Evolutionary conservation across 345 rosid species (phyloP).

Genomic region (Jatropha curcas): DNA sequence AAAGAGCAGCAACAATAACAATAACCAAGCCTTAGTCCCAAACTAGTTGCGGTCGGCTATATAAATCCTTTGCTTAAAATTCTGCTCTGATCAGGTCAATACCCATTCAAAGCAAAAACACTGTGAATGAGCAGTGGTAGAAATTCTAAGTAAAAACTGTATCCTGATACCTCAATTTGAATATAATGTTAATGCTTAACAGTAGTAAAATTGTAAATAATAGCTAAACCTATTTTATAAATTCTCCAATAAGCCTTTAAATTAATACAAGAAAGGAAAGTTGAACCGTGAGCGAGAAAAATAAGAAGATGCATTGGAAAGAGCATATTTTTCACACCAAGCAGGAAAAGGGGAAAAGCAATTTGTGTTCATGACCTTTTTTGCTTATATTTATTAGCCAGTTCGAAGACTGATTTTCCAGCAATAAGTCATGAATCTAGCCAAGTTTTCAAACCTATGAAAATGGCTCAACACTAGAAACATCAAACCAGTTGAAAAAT

Average conservation of each 20-base stretch:
- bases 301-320: not conserved
- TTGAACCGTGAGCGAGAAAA: not conserved
- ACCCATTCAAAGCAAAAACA: too few relatives aligned
- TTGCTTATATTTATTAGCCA: not conserved
- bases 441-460: not conserved
- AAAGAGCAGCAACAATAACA: too few relatives aligned
- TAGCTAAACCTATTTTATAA: not conserved
- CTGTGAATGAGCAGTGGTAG: not conserved
- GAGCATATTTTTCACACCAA: not conserved
- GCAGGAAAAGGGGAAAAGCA: not conserved
- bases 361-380: not conserved
- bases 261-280: not conserved
- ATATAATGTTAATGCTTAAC: not conserved
- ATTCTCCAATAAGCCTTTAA: not conserved
- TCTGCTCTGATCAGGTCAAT: too few relatives aligned
- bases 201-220: not conserved
- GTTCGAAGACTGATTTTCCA: constrained; percentile 1
- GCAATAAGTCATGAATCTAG: not conserved
- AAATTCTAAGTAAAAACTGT: not conserved
- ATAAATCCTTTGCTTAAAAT: too few relatives aligned
- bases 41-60: too few relatives aligned
- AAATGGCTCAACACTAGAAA: not conserved
- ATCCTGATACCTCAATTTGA: not conserved
- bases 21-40: too few relatives aligned
- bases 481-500: constrained; percentile 3